These are phyloP conservation scores for Blastobotrys aristatus DNA, from an alignment of 1,139 yeast genomes.

Conservation along the genomic window DNA sequence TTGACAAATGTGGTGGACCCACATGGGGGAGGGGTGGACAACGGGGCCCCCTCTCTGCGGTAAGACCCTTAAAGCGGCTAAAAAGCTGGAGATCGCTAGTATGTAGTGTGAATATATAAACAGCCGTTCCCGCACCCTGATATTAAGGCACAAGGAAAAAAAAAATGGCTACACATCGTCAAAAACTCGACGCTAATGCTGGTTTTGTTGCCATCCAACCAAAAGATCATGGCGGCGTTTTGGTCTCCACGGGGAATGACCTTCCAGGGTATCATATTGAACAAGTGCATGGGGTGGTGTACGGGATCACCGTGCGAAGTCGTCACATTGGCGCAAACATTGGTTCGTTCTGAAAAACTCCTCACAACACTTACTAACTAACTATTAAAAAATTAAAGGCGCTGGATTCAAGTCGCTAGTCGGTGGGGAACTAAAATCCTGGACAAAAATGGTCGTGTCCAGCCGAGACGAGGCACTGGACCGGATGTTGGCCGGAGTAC, in stretches of 20 bases:
- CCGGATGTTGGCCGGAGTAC: conserved; percentile 24
- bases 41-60: too few species aligned
- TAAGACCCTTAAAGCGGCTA: too few species aligned
- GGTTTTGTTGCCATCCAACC: conserved; percentile 17
- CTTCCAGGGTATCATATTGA: conserved; percentile 25
- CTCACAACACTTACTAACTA: too few species aligned
- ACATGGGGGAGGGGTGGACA: too few species aligned
- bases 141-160: neutral
- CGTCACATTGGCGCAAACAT: conserved; percentile 21
- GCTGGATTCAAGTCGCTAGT: conserved; percentile 23
- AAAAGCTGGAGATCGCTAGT: too few species aligned
- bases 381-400: too few species aligned
- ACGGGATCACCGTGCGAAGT: conserved; percentile 25
- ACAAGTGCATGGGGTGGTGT: conserved; percentile 23
- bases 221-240: conserved; percentile 14
- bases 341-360: too few species aligned
- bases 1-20: too few species aligned
- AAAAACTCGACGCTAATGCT: neutral
- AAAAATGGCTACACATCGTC: conserved; percentile 7
- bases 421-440: conserved; percentile 25
- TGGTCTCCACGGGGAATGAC: conserved; percentile 24
- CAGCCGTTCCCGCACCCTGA: too few species aligned
- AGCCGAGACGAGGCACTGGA: conserved; percentile 27
- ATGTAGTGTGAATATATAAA: too few species aligned
- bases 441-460: conserved; percentile 23